Percentiles rank a stretch among this genome's conserved stretches.
phyloP scores from a whole-genome alignment of 148 eudicot genomes.

The Beta vulgaris region DNA sequence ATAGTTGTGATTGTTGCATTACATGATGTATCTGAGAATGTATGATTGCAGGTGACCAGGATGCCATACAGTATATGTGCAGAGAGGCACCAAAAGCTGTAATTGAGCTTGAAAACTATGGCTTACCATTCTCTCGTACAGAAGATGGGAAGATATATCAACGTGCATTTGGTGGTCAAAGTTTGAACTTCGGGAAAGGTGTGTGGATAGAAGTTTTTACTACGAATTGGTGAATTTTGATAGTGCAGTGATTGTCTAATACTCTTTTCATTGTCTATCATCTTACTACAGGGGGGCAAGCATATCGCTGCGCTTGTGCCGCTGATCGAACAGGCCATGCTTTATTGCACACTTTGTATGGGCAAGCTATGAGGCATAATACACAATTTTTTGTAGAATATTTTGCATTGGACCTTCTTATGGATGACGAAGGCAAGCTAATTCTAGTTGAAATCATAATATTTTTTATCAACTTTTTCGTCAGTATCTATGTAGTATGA shows the following conservation, averaged over 20 bases:
- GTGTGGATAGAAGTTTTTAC: constrained; percentile 9
- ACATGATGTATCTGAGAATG: not conserved
- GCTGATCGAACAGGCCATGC: constrained; percentile 99
- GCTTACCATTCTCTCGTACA: constrained; percentile 93
- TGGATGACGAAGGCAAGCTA: constrained; percentile 79
- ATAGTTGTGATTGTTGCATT: not conserved
- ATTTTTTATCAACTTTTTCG: not conserved
- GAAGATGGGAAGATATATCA: constrained; percentile 99
- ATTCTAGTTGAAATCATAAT: not conserved
- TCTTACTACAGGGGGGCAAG: constrained; percentile 78
- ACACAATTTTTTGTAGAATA: constrained; percentile 99
- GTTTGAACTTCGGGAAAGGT: constrained; percentile 97
- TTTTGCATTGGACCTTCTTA: constrained; percentile 89
- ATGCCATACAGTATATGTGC: constrained; percentile 99
- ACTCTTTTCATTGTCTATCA: not conserved
- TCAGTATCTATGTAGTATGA: not conserved
- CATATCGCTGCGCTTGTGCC: constrained; percentile 99
- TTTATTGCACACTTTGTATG: constrained; percentile 85
- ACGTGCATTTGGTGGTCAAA: constrained; percentile 99
- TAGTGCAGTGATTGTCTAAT: not conserved
- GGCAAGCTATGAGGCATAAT: constrained; percentile 98
- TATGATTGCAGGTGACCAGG: constrained; percentile 82
- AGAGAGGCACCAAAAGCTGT: constrained; percentile 99
- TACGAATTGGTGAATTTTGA: constrained; percentile 12
- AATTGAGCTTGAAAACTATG: constrained; percentile 98